Evolutionary conservation across 2,329 filamentous ascomycete species (phyloP).

Genomic region (Pezicula carpinea): DNA sequence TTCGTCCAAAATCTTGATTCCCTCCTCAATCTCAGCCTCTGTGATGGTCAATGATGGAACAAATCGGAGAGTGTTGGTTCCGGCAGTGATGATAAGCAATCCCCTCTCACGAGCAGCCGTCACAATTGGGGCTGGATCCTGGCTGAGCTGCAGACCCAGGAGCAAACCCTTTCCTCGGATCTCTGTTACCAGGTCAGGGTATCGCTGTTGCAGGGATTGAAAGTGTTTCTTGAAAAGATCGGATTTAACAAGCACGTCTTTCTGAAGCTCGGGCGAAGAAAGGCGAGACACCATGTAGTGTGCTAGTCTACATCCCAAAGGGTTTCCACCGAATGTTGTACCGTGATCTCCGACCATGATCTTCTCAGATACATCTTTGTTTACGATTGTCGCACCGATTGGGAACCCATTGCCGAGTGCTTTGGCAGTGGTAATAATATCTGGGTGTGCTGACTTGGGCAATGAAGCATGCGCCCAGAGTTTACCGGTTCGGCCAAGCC

Average conservation of each 20-base stretch:
- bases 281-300: conserved; percentile 81
- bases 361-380: conserved; percentile 58
- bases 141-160: conserved; percentile 75
- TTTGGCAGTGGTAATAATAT: conserved; percentile 91
- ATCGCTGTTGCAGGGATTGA: conserved; percentile 49
- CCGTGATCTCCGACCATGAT: conserved; percentile 65
- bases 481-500: conserved; percentile 77
- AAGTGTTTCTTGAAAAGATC: conserved; percentile 55
- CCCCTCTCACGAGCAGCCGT: conserved; percentile 85
- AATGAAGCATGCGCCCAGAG: conserved; percentile 84
- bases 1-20: conserved; percentile 70
- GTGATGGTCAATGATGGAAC: conserved; percentile 82
- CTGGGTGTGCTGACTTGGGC: conserved; percentile 78
- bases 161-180: conserved; percentile 81
- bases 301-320: conserved; percentile 65
- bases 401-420: conserved; percentile 95
- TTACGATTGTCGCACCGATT: conserved; percentile 74
- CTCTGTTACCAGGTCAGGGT: conserved; percentile 71
- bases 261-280: conserved; percentile 64
- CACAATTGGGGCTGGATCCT: conserved; percentile 69
- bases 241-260: conserved; percentile 64
- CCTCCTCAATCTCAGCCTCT: conserved; percentile 73
- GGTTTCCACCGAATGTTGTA: conserved; percentile 72
- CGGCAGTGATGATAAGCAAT: conserved; percentile 85
- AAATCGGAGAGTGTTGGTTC: conserved; percentile 87